phyloP scores from a whole-genome alignment of 2,329 filamentous ascomycete genomes.

The Davidsoniella eucalypti region DNA sequence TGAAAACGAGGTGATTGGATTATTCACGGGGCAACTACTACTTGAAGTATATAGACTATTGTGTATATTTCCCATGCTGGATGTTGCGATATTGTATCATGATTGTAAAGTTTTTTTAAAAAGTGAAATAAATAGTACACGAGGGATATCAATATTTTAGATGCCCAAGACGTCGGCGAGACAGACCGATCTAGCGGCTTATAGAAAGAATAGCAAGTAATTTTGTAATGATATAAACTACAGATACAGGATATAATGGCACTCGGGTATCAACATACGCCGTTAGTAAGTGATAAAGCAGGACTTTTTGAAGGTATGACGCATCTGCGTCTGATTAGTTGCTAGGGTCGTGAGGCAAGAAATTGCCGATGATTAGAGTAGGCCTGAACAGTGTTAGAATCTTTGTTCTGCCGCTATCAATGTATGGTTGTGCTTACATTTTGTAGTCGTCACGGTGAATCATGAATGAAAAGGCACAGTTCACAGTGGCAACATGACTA shows the following conservation, averaged over 20 bases:
- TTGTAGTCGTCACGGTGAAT: slow-evolving; percentile 90
- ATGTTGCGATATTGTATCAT: too few relatives aligned
- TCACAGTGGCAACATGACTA: slow-evolving; percentile 55
- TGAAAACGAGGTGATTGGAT: background rate
- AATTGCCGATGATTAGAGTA: slow-evolving; percentile 90
- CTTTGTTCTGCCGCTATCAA: background rate
- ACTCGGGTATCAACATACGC: too few relatives aligned
- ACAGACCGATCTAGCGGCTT: background rate
- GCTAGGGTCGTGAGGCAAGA: slow-evolving; percentile 64
- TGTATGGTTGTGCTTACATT: slow-evolving; percentile 47
- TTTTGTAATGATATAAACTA: background rate
- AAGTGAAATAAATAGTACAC: too few relatives aligned
- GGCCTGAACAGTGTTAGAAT: slow-evolving; percentile 39
- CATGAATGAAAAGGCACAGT: slow-evolving; percentile 95
- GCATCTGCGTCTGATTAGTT: background rate
- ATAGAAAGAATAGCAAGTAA: background rate
- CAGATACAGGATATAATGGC: background rate
- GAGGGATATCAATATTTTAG: background rate
- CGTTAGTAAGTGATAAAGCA: too few relatives aligned
- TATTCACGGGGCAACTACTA: background rate
- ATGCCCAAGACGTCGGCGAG: background rate
- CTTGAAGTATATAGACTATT: background rate
- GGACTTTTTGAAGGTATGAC: background rate
- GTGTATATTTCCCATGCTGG: background rate
- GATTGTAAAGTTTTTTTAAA: too few relatives aligned